Base-by-base conservation (phyloP, 805 yeast genomes). In the Candida chauliodis region DNA sequence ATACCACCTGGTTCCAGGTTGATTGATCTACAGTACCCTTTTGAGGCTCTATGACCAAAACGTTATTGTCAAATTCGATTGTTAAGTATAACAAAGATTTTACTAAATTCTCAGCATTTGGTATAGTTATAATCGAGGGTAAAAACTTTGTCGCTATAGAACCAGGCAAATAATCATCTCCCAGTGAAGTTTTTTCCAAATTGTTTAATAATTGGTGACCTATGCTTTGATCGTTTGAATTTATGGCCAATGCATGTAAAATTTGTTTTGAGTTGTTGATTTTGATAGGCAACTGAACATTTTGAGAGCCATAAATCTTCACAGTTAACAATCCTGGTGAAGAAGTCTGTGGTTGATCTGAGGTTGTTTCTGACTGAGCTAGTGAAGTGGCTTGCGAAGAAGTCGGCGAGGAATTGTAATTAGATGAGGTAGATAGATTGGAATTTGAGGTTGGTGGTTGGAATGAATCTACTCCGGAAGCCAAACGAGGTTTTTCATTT, bases 21-120 rank as follows among this genome's bases (percentile, higher is more conserved):
- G 96, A 91, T 40, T 73, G 69, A 30, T 76, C 75, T 43, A 88
- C 78, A 0, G 95, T 78, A 27, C 96, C 96, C 37, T 84, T 78
- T 20, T 81, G 78, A 2, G 98, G 93, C 49, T 89, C 95, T 36
- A 91, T 79, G 11, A 89, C 75, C 46, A 93, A 83, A 48, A 90
- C 93, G 36, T 91, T 88, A 61, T 93, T 93, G 63, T 93, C 99
- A 56, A 89, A 91, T 61, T 93, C 99, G 31, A 93, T 72, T 2
- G 95, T 88, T 52, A 90, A 75, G 59, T 86, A 87, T 26, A 93
- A 73, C 43, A 95, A 72, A 13, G 93, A 77, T 48, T 78, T 79
- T 45, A 77, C 72, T 24, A 73, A 63, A 36, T 70, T 69, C 31
- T 64, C 67, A 13, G 48, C 79, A 21, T 75, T 73, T 11, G 85